phyloP scores from a whole-genome alignment of 768 basidiomycete genomes.

The Zangia roseola region DNA sequence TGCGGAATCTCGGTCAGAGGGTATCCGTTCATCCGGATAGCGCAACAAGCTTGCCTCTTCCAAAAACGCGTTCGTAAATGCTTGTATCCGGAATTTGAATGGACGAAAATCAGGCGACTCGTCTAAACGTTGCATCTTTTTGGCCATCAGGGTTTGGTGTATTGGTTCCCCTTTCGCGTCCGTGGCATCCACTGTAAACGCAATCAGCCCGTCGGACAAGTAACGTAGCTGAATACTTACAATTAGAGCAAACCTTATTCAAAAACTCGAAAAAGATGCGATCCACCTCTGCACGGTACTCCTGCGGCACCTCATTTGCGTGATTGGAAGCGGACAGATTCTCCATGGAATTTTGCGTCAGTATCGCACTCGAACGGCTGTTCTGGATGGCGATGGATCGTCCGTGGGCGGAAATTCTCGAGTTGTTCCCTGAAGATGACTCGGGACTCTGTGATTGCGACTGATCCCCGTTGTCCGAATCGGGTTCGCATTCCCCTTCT shows the following conservation, averaged over 20 bases:
- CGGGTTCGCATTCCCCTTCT: slow-evolving; percentile 51
- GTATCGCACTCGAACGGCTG: slow-evolving; percentile 10
- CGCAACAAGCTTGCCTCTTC: slow-evolving; percentile 63
- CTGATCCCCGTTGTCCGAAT: slow-evolving; percentile 40
- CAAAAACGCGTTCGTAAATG: slow-evolving; percentile 93
- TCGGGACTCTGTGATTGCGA: slow-evolving; percentile 33
- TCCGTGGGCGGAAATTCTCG: slow-evolving; percentile 24
- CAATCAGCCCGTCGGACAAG: slow-evolving; percentile 13
- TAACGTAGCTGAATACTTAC: slow-evolving; percentile 47
- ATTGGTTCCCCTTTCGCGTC: slow-evolving; percentile 96
- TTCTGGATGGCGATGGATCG: slow-evolving; percentile 17
- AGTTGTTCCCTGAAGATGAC: slow-evolving; percentile 26
- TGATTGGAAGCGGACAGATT: slow-evolving; percentile 32
- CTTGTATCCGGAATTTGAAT: slow-evolving; percentile 98
- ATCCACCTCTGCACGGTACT: slow-evolving; percentile 81
- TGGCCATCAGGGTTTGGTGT: slow-evolving; percentile 97
- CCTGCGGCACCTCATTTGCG: slow-evolving; percentile 70
- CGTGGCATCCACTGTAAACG: slow-evolving; percentile 75
- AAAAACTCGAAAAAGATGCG: slow-evolving; percentile 89
- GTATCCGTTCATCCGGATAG: slow-evolving; percentile 2
- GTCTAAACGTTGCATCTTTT: slow-evolving; percentile 96
- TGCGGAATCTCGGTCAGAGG: slow-evolving; percentile 33
- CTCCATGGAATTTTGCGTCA: slow-evolving; percentile 24
- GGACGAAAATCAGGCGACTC: slow-evolving; percentile 96
- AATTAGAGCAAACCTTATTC: slow-evolving; percentile 83